Percentiles rank a stretch among this genome's conserved stretches.
phyloP scores from a whole-genome alignment of 257 asterid genomes.

The Solanum medicagineum region DNA sequence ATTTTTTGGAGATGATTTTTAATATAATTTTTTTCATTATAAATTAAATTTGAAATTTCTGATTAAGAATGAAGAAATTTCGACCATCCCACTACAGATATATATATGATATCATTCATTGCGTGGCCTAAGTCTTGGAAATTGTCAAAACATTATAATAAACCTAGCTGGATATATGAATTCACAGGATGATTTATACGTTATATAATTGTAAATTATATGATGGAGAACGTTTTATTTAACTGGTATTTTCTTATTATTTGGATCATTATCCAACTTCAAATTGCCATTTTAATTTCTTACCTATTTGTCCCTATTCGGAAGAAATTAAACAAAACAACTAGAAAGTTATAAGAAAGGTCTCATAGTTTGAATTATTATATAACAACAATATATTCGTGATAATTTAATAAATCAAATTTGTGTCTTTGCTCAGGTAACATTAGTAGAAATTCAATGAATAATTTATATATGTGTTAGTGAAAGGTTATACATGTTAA shows the following conservation, averaged over 20 bases:
- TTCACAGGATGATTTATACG: not conserved
- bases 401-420: rapidly evolving
- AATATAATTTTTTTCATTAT: not conserved
- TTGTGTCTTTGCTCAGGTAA: rapidly evolving
- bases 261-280: not conserved
- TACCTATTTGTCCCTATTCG: not conserved
- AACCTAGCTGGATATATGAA: not conserved
- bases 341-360: not conserved
- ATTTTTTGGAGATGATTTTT: too few species aligned
- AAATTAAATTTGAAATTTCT: too few species aligned
- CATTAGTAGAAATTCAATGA: too few species aligned
- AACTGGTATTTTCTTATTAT: not conserved
- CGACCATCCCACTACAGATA: too few species aligned
- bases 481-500: too few species aligned
- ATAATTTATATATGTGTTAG: too few species aligned
- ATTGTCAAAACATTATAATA: not conserved
- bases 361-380: not conserved
- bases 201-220: not conserved
- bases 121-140: not conserved
- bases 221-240: not conserved
- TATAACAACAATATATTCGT: not conserved
- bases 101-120: not conserved
- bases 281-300: not conserved
- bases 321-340: not conserved
- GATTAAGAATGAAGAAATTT: too few species aligned